Evolutionary conservation across 495 filamentous ascomycete species (phyloP), one percentile per base, ranked within the genome.

Genomic region (Pseudoneurospora amorphoporcata): DNA sequence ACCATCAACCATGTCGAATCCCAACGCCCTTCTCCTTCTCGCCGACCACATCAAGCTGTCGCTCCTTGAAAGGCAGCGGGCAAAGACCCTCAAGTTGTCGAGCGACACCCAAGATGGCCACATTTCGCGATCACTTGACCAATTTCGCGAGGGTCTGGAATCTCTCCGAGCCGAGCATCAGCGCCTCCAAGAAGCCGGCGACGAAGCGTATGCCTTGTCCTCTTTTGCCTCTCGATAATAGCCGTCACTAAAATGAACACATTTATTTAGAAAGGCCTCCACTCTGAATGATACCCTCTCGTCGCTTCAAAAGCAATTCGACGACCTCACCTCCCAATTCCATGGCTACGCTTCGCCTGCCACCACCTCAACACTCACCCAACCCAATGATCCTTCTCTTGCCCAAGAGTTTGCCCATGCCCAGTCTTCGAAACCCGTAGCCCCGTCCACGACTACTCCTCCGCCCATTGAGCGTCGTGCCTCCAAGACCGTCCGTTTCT

Each of bases 401-500:
- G 83, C 83, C 40, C 73, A 83, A 72, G 90, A 93, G 81, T 93
- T 94, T 80, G 83, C 88, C 72, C 86, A 88, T 77, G 90, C 92
- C 68, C 76, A 80, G 41, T 80, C 78, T 65, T 73, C 78, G 41
- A 40, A 81, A 76, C 75, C 86, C 73, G 86, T 86, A 76, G 75
- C 79, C 73, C 79, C 84, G 37, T 78, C 84, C 2, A 39, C 78
- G 9, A 70, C 79, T 17, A 77, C 81, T 19, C 72, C 82, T 35
- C 75, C 73, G 39, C 80, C 82, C 42, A 70, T 85, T 58, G 77
- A 81, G 35, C 75, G 82, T 23, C 87, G 87, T 45, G 85, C 79
- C 41, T 73, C 87, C 70, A 97, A 97, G 81, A 92, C 91, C 8
- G 95, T 99, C n/a, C 92, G 95, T 38, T 99, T 99, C 86, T 78